A percentile compares a stretch with the other conserved stretches of the same genome.
phyloP scores from a whole-genome alignment of 2,329 filamentous ascomycete species.

The Microsporum ferrugineum region DNA sequence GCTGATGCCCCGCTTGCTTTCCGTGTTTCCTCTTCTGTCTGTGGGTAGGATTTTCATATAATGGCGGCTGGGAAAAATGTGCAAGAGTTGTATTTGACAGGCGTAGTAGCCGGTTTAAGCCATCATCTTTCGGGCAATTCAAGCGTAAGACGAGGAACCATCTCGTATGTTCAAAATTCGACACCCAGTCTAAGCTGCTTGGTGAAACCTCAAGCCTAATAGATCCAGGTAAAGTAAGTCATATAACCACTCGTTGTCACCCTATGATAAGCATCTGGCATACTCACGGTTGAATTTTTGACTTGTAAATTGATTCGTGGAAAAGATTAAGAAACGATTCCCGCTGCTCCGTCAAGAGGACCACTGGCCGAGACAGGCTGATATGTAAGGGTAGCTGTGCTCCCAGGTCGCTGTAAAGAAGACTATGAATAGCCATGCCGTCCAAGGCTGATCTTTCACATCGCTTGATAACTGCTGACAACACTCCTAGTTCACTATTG shows the following conservation, averaged over 20 bases:
- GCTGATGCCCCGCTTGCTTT: not conserved
- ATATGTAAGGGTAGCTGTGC: constrained; percentile 75
- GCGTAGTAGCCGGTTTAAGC: constrained; percentile 51
- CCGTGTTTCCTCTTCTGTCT: constrained; percentile 5
- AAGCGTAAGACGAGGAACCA: constrained; percentile 76
- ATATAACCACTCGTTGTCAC: not conserved
- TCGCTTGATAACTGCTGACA: constrained; percentile 23
- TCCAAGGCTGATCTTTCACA: constrained; percentile 30
- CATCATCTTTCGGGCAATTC: constrained; percentile 36
- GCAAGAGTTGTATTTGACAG: constrained; percentile 55
- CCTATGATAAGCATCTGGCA: not conserved
- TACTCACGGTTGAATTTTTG: constrained; percentile 37
- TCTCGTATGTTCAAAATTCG: constrained; percentile 55
- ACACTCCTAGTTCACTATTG: constrained; percentile 24
- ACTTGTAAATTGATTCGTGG: constrained; percentile 32
- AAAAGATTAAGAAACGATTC: constrained; percentile 54
- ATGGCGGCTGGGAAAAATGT: constrained; percentile 52
- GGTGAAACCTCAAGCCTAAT: constrained; percentile 41
- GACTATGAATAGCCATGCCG: constrained; percentile 46
- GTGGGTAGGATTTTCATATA: constrained; percentile 45
- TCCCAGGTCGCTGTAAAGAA: constrained; percentile 67
- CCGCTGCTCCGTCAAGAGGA: constrained; percentile 61
- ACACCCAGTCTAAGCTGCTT: constrained; percentile 49
- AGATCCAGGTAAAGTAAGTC: constrained; percentile 5
- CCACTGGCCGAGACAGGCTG: constrained; percentile 73